Percentiles rank a stretch among this genome's conserved stretches.
These are phyloP conservation scores for Cladorrhinum sp. DNA, from an alignment of 2,329 filamentous ascomycete genomes.

Conservation along the genomic window DNA sequence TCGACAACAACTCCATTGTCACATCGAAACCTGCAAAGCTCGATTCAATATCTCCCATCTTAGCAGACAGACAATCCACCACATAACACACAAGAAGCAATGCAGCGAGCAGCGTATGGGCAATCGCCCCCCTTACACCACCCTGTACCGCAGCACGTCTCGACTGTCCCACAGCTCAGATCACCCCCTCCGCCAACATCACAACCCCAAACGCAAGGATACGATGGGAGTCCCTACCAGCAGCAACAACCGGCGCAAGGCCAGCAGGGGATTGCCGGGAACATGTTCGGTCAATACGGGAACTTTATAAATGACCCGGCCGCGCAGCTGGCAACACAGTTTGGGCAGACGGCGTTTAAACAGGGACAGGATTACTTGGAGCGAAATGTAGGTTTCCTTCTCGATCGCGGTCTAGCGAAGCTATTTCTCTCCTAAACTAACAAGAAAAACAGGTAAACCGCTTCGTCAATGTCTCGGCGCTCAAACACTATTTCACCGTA, in stretches of 20 bases:
- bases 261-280: slow-evolving; percentile 44
- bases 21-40: too few relatives aligned
- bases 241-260: slow-evolving; percentile 57
- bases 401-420: background rate
- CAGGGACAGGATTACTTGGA: slow-evolving; percentile 94
- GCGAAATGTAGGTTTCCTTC: slow-evolving; percentile 71
- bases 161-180: slow-evolving; percentile 92
- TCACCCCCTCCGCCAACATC: slow-evolving; percentile 80
- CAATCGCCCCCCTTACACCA: slow-evolving; percentile 94
- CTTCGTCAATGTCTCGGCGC: slow-evolving; percentile 86
- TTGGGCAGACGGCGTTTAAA: slow-evolving; percentile 86
- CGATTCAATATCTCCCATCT: too few relatives aligned
- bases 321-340: slow-evolving; percentile 89
- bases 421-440: slow-evolving; percentile 26
- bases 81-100: slow-evolving; percentile 40
- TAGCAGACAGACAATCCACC: too few relatives aligned
- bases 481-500: slow-evolving; percentile 99
- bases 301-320: slow-evolving; percentile 96
- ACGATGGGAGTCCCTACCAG: slow-evolving; percentile 63
- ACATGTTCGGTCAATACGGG: slow-evolving; percentile 70
- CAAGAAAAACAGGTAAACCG: slow-evolving; percentile 45
- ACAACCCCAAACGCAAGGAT: slow-evolving; percentile 64
- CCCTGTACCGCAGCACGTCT: slow-evolving; percentile 96
- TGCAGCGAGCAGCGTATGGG: slow-evolving; percentile 84
- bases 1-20: too few relatives aligned